Evolutionary conservation across 2,329 filamentous ascomycete species (phyloP).

Genomic region (Botrytis fragariae): DNA sequence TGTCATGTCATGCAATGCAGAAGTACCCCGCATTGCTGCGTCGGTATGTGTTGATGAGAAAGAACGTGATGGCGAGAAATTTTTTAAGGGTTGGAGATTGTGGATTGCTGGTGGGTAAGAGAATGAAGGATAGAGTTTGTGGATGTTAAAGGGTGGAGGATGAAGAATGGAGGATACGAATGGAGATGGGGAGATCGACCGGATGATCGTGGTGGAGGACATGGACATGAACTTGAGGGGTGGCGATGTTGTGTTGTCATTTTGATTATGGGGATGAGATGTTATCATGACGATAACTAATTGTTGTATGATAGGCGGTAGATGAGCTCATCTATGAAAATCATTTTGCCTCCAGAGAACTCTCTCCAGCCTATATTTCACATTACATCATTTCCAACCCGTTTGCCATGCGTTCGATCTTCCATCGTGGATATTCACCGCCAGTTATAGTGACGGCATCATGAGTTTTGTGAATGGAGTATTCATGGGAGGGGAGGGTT

Average conservation of each 20-base stretch:
- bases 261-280: not conserved
- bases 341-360: not conserved
- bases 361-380: not conserved
- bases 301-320: not conserved
- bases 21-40: constrained; percentile 7
- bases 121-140: not conserved
- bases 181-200: not conserved
- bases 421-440: not conserved
- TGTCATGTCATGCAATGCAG: not conserved
- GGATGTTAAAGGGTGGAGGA: not conserved
- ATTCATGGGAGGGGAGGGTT: not conserved
- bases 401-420: not conserved
- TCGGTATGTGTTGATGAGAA: constrained; percentile 1
- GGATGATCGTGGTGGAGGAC: not conserved
- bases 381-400: not conserved
- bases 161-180: not conserved
- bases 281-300: not conserved
- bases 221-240: not conserved
- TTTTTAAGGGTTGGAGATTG: not conserved
- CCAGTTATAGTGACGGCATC: not conserved
- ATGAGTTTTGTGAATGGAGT: not conserved
- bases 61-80: not conserved
- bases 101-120: not conserved
- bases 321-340: not conserved
- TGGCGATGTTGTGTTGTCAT: not conserved